Conservation (phyloP, 257 asterid genomes). For the Hygrophila difformis region DNA sequence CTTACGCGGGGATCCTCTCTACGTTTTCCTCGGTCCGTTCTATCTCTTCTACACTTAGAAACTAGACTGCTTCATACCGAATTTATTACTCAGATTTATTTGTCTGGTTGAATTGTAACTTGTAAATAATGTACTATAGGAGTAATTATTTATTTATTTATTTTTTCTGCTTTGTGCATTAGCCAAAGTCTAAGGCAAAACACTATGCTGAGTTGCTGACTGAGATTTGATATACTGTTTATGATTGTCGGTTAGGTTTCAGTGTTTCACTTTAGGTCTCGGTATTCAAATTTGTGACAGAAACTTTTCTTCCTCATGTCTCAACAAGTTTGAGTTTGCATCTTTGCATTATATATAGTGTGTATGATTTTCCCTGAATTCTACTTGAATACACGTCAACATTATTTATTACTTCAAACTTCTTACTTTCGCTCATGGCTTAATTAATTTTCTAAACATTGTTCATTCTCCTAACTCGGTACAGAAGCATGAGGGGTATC, state of each 20-base stretch:
- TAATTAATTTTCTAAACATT: background rate
- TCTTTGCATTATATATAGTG: background rate
- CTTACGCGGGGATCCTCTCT: slow-evolving; percentile 81
- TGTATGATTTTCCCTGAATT: background rate
- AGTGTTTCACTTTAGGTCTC: background rate
- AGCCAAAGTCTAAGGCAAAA: no score
- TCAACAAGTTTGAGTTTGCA: background rate
- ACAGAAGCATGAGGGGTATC: slow-evolving; percentile 89
- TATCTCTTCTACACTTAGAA: background rate
- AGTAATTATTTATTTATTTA: no score
- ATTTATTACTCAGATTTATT: background rate
- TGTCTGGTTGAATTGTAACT: background rate
- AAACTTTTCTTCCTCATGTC: background rate
- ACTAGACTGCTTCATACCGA: background rate
- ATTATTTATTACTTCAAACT: no score
- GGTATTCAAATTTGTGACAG: background rate
- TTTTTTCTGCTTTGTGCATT: background rate
- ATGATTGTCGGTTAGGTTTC: background rate
- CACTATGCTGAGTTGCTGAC: no score
- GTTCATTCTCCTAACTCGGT: slow-evolving; percentile 12
- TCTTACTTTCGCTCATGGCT: background rate
- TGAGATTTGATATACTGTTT: background rate
- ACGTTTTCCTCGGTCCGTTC: slow-evolving; percentile 65
- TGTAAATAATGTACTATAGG: background rate
- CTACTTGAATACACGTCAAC: background rate